Percentiles rank a stretch among this genome's conserved stretches.
phyloP scores from a whole-genome alignment of 164 flowering plant species.

The Akebia trifoliata region DNA sequence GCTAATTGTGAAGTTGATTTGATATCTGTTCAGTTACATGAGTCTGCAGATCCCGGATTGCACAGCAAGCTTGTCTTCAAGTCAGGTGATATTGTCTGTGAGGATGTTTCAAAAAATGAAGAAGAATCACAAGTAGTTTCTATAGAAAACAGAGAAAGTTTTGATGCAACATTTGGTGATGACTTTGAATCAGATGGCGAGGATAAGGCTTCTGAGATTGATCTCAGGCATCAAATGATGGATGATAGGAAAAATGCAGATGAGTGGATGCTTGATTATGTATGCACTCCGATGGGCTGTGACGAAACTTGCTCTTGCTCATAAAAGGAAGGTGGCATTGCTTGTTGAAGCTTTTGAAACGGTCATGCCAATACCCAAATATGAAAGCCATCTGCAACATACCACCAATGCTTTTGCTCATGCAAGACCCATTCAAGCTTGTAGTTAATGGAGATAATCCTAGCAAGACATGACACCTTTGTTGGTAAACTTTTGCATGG shows the following conservation, averaged over 20 bases:
- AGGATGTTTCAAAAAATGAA: constrained; percentile 17
- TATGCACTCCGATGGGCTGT: constrained; percentile 73
- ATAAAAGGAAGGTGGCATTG: constrained; percentile 58
- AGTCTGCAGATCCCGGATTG: not conserved
- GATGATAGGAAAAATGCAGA: constrained; percentile 63
- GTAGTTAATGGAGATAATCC: too few relatives aligned
- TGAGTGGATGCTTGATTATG: constrained; percentile 92
- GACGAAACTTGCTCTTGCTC: constrained; percentile 60
- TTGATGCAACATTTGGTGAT: constrained; percentile 1
- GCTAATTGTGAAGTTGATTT: constrained; percentile 5
- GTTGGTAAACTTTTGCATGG: too few relatives aligned
- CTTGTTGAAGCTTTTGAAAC: constrained; percentile 91
- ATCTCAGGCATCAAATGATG: constrained; percentile 53
- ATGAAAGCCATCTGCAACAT: constrained; percentile 17
- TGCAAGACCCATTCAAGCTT: constrained; percentile 26
- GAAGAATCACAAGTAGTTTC: constrained; percentile 4
- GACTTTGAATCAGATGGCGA: not conserved
- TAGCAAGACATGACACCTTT: too few relatives aligned
- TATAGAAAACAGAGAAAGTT: constrained; percentile 10
- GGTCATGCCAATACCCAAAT: constrained; percentile 39
- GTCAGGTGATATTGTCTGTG: constrained; percentile 3
- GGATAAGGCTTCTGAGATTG: constrained; percentile 8
- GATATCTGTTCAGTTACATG: not conserved
- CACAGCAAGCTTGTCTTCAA: constrained; percentile 8
- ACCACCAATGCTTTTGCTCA: constrained; percentile 16